Base-by-base conservation (phyloP, 306 rosid genomes). In the Mimosa pudica region DNA sequence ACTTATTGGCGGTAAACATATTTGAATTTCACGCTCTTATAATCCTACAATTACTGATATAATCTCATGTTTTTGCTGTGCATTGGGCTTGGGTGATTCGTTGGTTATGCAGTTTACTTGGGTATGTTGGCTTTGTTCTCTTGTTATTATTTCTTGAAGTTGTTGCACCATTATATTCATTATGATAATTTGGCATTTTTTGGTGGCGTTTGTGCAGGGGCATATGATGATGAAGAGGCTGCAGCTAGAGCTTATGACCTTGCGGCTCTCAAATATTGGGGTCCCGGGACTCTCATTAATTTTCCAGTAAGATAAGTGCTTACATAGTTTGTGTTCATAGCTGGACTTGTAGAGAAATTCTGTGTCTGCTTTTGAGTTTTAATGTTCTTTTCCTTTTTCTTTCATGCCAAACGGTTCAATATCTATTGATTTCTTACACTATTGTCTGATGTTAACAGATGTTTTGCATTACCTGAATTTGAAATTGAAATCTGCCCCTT, bases 181-280 rank as follows among this genome's bases (percentile, higher is more conserved):
- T 8, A 48, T 70, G 74, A 60, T 84, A 52, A 51, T 64, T 64
- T 55, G 73, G 66, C 64, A 72, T 1, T 44, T 57, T 73, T 2
- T 51, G 60, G 14, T 75, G 72, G 73, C 14, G 60, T 81, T 74
- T 64, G 62, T 57, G 54, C 84, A 96, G 99, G 99, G 41, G 99
- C 99, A 0, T 96, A 96, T 85, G 99, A 96, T 82, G 99, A 96
- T 16, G 99, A 96, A 83, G 99, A 96, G 84, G 98, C 99, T 49
- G 99, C 99, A 38, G 99, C 99, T 68, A 88, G 99, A 89, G 99
- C 99, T 35, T 96, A 96, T 78, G 99, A 96, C 80, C 96, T 96
- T 81, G 99, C 99, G 74, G 99, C 99, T 84, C 84, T 96, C 69
- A 96, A 96, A 85, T 96, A 96, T 67, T 96, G 99, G 99, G 99